Percentiles rank a stretch among this genome's conserved stretches.
Conservation (phyloP, 306 rosid genomes). For the Dryas drummondii region DNA sequence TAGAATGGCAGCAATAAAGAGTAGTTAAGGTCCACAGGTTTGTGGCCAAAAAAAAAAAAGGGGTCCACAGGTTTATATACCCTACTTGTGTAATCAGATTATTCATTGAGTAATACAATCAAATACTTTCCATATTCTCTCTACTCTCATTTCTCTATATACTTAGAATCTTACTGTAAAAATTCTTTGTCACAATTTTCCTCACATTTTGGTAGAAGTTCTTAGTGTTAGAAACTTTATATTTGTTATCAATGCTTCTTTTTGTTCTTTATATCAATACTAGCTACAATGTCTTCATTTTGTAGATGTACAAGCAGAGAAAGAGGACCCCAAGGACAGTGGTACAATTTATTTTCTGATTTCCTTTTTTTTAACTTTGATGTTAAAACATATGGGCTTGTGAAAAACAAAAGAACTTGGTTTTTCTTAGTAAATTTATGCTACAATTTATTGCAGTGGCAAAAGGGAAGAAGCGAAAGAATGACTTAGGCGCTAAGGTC, state of each 20-base stretch:
- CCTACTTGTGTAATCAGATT: too few species aligned
- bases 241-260: background rate
- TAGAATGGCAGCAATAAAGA: too few species aligned
- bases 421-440: slow-evolving; percentile 10
- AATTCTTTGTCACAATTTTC: background rate
- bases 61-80: too few species aligned
- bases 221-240: background rate
- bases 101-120: too few species aligned
- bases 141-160: too few species aligned
- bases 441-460: slow-evolving; percentile 51
- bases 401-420: background rate
- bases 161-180: background rate
- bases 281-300: slow-evolving; percentile 28
- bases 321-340: slow-evolving; percentile 57
- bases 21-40: too few species aligned
- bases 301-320: slow-evolving; percentile 64
- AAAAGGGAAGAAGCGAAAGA: slow-evolving; percentile 75
- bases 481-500: slow-evolving; percentile 64
- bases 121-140: too few species aligned
- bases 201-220: background rate
- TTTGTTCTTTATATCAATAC: background rate
- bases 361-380: slow-evolving; percentile 15
- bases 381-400: slow-evolving; percentile 17
- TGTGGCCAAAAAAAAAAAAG: too few species aligned
- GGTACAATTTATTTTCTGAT: slow-evolving; percentile 37